Evolutionary conservation across 352 stramenopile species (phyloP).

Genomic region (Phytophthora cactorum): DNA sequence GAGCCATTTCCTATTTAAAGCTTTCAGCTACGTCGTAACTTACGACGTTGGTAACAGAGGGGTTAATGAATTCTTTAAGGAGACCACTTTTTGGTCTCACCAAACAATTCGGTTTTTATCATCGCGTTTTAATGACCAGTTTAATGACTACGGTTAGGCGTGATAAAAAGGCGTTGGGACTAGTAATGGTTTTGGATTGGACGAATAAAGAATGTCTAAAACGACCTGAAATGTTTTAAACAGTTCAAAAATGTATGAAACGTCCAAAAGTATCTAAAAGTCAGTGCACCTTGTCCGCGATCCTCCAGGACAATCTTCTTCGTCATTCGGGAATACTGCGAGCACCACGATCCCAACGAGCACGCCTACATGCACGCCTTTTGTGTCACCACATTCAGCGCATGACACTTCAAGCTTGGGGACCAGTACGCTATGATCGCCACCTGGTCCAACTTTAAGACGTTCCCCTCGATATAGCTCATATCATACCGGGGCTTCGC

Average conservation of each 20-base stretch:
- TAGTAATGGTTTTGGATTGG: too few relatives aligned
- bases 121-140: too few relatives aligned
- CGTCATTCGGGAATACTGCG: neutral
- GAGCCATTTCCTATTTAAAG: conserved; percentile 15
- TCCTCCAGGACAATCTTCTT: neutral
- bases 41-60: conserved; percentile 19
- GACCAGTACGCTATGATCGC: neutral
- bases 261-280: neutral
- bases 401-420: neutral
- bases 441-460: neutral
- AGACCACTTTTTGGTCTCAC: too few relatives aligned
- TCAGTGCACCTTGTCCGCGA: neutral
- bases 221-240: neutral
- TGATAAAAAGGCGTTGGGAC: too few relatives aligned
- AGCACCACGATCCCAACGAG: neutral
- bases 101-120: too few relatives aligned
- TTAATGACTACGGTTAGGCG: too few relatives aligned
- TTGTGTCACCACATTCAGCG: neutral
- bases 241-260: neutral
- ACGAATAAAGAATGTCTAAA: neutral
- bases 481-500: neutral
- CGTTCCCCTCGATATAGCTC: neutral
- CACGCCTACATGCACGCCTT: neutral
- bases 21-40: conserved; percentile 9
- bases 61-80: neutral